phyloP scores from a whole-genome alignment of 805 yeast species.

The Metschnikowia rubicola region DNA sequence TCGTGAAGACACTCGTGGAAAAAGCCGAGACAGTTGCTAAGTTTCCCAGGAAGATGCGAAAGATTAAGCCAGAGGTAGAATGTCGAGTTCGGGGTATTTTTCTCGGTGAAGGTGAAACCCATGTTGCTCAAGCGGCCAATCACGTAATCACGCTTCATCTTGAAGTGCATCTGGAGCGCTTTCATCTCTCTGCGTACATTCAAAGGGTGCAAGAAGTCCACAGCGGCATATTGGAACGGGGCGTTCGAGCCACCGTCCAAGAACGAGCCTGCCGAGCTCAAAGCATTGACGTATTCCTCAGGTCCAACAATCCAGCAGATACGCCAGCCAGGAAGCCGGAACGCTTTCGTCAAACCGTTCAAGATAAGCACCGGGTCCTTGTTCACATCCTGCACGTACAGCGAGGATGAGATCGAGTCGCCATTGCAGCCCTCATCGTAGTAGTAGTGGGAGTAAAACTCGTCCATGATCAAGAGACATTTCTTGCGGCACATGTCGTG shows the following conservation, averaged over 20 bases:
- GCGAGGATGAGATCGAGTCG: constrained; percentile 48
- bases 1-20: constrained; percentile 63
- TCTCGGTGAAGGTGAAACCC: constrained; percentile 49
- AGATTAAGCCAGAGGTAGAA: constrained; percentile 60
- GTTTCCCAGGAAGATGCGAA: constrained; percentile 51
- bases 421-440: constrained; percentile 54
- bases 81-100: constrained; percentile 52
- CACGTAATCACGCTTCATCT: constrained; percentile 55
- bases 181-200: constrained; percentile 51
- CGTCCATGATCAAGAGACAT: constrained; percentile 61
- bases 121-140: constrained; percentile 44
- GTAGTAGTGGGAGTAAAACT: constrained; percentile 57
- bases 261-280: constrained; percentile 57
- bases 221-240: constrained; percentile 59
- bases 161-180: constrained; percentile 56
- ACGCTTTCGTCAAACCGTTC: constrained; percentile 59
- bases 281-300: constrained; percentile 52
- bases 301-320: constrained; percentile 64
- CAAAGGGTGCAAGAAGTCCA: constrained; percentile 50
- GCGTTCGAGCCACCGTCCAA: constrained; percentile 61
- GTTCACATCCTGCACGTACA: constrained; percentile 51
- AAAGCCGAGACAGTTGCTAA: constrained; percentile 56
- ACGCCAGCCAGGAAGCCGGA: constrained; percentile 64
- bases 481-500: constrained; percentile 52
- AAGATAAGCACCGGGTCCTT: constrained; percentile 56